A percentile compares a stretch with the other conserved stretches of the same genome.
Evolutionary conservation across 2,329 filamentous ascomycete genomes (phyloP).

Genomic region (Fusarium metavorans): DNA sequence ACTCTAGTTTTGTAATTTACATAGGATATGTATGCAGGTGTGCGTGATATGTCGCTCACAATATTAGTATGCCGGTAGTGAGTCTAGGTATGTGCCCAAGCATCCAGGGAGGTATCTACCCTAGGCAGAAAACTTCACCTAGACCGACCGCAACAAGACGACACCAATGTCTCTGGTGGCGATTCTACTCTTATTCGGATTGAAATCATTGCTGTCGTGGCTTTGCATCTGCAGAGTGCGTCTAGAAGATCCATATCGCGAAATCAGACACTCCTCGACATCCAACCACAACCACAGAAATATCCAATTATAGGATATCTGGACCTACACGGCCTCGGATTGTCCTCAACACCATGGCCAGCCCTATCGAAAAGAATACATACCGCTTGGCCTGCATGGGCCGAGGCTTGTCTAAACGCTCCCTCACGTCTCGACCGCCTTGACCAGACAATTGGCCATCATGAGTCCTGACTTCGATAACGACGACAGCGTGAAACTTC

Average conservation of each 20-base stretch:
- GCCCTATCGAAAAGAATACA: background rate
- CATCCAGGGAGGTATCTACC: background rate
- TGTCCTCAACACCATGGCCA: background rate
- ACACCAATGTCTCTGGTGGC: background rate
- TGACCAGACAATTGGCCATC: background rate
- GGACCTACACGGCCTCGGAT: background rate
- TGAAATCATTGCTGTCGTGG: background rate
- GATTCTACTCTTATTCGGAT: background rate
- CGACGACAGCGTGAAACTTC: background rate
- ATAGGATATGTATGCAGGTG: background rate
- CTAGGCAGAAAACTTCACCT: background rate
- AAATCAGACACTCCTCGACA: background rate
- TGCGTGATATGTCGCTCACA: background rate
- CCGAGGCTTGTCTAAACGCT: background rate
- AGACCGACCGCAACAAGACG: background rate
- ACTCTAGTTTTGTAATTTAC: background rate
- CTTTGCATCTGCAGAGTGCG: background rate
- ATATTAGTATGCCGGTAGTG: background rate
- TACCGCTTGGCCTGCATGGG: background rate
- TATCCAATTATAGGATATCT: background rate
- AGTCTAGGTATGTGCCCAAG: background rate
- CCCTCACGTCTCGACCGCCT: background rate
- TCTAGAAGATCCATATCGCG: background rate
- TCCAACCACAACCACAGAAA: background rate
- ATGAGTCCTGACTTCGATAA: background rate